phyloP scores from a whole-genome alignment of 495 filamentous ascomycete species.

The Talaromyces trachyspermus region DNA sequence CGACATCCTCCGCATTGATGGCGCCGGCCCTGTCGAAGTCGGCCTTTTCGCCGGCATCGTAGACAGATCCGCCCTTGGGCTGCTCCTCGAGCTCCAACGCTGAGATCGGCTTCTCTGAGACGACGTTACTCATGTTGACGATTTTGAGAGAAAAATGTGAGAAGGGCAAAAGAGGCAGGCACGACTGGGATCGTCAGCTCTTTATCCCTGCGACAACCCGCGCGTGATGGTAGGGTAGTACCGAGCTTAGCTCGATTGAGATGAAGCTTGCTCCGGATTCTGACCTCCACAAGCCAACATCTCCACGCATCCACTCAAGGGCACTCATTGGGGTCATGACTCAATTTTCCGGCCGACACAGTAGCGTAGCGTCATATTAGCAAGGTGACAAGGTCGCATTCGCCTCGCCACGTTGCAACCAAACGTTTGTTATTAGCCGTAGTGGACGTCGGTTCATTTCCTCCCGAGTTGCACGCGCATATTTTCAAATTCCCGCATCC shows the following conservation, averaged over 20 bases:
- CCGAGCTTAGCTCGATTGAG: conserved; percentile 19
- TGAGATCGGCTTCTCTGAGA: conserved; percentile 27
- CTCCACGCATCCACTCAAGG: conserved; percentile 12
- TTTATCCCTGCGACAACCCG: conserved; percentile 23
- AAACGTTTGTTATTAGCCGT: conserved; percentile 8
- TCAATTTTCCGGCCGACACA: conserved; percentile 14
- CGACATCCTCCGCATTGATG: conserved; percentile 36
- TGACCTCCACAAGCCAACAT: conserved; percentile 16
- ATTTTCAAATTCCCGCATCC: not conserved
- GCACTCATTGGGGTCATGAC: not conserved
- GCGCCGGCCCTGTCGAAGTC: conserved; percentile 38
- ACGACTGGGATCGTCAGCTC: conserved; percentile 22
- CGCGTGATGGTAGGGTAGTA: conserved; percentile 12
- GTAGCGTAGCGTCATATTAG: conserved; percentile 8
- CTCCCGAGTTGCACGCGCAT: conserved; percentile 2
- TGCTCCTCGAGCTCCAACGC: conserved; percentile 32
- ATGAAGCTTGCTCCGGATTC: conserved; percentile 25
- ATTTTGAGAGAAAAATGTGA: conserved; percentile 21
- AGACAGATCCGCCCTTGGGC: conserved; percentile 24
- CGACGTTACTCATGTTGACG: conserved; percentile 35
- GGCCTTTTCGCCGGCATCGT: conserved; percentile 38
- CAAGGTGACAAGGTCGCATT: conserved; percentile 7
- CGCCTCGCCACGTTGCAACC: not conserved
- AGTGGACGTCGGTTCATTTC: conserved; percentile 2
- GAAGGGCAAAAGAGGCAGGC: conserved; percentile 20